Percentiles rank a stretch among this genome's conserved stretches.
Conservation (phyloP, 352 stramenopile genomes). For the Globisporangium recalcitrans region DNA sequence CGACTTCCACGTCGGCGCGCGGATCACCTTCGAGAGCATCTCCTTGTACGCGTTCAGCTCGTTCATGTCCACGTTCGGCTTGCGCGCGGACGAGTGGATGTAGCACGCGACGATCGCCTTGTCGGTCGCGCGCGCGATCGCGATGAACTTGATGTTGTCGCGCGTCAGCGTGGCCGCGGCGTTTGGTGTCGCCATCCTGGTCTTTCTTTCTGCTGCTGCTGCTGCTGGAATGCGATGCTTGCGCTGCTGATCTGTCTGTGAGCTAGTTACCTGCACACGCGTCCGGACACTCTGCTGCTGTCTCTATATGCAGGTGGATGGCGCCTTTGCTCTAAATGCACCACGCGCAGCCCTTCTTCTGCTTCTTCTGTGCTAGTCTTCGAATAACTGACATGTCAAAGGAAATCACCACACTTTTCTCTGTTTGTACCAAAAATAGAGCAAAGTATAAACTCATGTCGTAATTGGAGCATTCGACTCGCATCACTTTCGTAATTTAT, state of each 20-base stretch:
- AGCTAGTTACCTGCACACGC: neutral
- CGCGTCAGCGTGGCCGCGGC: constrained; percentile 42
- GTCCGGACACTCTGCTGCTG: neutral
- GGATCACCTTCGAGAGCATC: constrained; percentile 81
- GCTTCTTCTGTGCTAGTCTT: neutral
- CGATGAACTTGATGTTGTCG: constrained; percentile 84
- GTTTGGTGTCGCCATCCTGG: constrained; percentile 18
- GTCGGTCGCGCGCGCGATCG: constrained; percentile 72
- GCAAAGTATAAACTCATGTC: too few species aligned
- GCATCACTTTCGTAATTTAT: neutral
- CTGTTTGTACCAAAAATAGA: too few species aligned
- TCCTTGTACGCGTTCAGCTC: constrained; percentile 68
- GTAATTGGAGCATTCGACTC: too few species aligned
- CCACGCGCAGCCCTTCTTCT: neutral
- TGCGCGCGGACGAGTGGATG: constrained; percentile 50
- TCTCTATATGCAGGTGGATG: constrained; percentile 4
- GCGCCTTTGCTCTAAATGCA: neutral
- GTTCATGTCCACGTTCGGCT: constrained; percentile 42
- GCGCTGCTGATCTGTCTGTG: constrained; percentile 3
- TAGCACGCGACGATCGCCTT: constrained; percentile 80
- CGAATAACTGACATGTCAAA: constrained; percentile 1
- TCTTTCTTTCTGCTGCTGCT: constrained; percentile 11
- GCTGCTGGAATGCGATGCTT: neutral
- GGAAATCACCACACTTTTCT: neutral
- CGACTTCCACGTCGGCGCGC: constrained; percentile 78